Conservation (phyloP, 176 grass and related monocot species). For the Eleusine indica region DNA sequence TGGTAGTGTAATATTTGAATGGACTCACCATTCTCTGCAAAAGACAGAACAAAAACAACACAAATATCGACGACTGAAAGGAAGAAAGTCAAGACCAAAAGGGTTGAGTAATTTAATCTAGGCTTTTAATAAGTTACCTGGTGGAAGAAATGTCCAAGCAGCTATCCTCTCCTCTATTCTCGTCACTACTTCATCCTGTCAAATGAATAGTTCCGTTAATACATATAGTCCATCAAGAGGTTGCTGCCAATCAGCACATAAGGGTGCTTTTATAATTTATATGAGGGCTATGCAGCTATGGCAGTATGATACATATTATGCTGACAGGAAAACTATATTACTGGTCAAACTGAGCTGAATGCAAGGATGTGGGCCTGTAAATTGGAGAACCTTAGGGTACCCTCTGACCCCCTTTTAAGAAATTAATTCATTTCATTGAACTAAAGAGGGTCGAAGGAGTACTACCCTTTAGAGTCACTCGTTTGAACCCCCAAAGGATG, state of each 20-base stretch:
- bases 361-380: not conserved
- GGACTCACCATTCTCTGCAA: slow-evolving; percentile 74
- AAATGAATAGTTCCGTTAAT: slow-evolving; percentile 38
- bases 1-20: slow-evolving; percentile 89
- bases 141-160: slow-evolving; percentile 88
- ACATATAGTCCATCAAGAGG: not conserved
- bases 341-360: slow-evolving; percentile 8
- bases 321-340: slow-evolving; percentile 6
- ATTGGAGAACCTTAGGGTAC: no score
- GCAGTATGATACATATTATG: not conserved
- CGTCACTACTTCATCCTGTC: slow-evolving; percentile 72
- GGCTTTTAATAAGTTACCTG: slow-evolving; percentile 45
- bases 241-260: not conserved
- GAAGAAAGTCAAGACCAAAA: slow-evolving; percentile 11
- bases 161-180: slow-evolving; percentile 81
- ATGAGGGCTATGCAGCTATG: not conserved
- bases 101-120: not conserved
- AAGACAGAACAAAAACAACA: slow-evolving; percentile 29
- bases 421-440: no score
- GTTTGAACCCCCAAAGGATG: no score
- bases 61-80: slow-evolving; percentile 21
- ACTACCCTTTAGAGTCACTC: no score
- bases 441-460: no score
- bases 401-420: no score
- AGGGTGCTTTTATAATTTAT: slow-evolving; percentile 6